These are phyloP conservation scores for Phytophthora pini DNA, from an alignment of 352 stramenopile genomes.

Conservation along the genomic window DNA sequence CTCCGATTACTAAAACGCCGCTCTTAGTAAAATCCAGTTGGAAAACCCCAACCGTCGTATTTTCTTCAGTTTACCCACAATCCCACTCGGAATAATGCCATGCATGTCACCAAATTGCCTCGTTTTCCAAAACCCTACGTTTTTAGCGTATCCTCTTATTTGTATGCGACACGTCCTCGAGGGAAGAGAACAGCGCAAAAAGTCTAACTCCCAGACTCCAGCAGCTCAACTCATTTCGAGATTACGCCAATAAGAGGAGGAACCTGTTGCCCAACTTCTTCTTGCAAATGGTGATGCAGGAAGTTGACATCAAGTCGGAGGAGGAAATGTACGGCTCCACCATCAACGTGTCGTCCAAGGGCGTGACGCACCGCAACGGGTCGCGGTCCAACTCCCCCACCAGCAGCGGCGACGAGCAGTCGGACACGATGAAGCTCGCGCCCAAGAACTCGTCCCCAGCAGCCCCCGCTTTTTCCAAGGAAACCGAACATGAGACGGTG, in stretches of 20 bases:
- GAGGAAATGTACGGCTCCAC: slow-evolving; percentile 35
- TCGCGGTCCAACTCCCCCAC: slow-evolving; percentile 46
- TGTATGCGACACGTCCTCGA: slow-evolving; percentile 26
- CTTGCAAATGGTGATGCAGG: slow-evolving; percentile 18
- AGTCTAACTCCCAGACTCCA: background rate
- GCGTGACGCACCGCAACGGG: slow-evolving; percentile 38
- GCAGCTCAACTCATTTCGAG: slow-evolving; percentile 29
- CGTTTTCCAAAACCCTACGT: background rate
- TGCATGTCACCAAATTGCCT: slow-evolving; percentile 8
- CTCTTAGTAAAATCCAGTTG: background rate
- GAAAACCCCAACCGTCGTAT: background rate
- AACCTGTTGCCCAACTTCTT: too few relatives aligned
- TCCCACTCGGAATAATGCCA: background rate
- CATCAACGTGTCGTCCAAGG: slow-evolving; percentile 28
- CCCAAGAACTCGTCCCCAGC: slow-evolving; percentile 26
- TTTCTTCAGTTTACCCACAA: slow-evolving; percentile 3
- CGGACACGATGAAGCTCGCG: slow-evolving; percentile 35
- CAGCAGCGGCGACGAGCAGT: slow-evolving; percentile 47
- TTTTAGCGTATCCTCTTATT: slow-evolving; percentile 6
- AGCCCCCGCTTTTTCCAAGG: slow-evolving; percentile 25
- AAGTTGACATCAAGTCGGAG: slow-evolving; percentile 11
- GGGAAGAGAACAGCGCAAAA: slow-evolving; percentile 6
- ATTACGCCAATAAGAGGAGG: slow-evolving; percentile 26
- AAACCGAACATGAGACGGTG: slow-evolving; percentile 45
- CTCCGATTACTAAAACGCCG: slow-evolving; percentile 1